phyloP scores from a whole-genome alignment of 2,329 filamentous ascomycete genomes.

The Teratosphaeria nubilosa region DNA sequence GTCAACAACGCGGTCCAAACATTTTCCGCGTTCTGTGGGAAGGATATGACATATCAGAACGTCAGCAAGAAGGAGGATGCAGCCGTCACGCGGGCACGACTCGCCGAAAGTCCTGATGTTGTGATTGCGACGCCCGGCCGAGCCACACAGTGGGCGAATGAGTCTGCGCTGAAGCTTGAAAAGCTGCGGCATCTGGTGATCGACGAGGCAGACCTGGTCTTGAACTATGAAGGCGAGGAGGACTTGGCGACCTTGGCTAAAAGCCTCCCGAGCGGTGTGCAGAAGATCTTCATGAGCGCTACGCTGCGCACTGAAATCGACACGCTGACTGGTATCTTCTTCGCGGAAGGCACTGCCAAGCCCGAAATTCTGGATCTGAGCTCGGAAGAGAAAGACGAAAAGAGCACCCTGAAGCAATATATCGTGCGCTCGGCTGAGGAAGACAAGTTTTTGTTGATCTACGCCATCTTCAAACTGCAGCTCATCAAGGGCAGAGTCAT shows the following conservation, averaged over 20 bases:
- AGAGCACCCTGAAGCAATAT: slow-evolving; percentile 70
- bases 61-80: slow-evolving; percentile 85
- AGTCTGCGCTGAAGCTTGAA: slow-evolving; percentile 58
- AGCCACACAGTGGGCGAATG: slow-evolving; percentile 67
- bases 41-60: slow-evolving; percentile 73
- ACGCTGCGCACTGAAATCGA: slow-evolving; percentile 84
- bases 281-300: slow-evolving; percentile 88
- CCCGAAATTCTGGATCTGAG: slow-evolving; percentile 74
- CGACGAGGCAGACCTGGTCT: slow-evolving; percentile 86
- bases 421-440: slow-evolving; percentile 90
- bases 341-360: slow-evolving; percentile 43
- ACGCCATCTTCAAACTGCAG: slow-evolving; percentile 91
- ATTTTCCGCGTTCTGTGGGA: slow-evolving; percentile 73
- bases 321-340: slow-evolving; percentile 74
- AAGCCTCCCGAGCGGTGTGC: slow-evolving; percentile 70
- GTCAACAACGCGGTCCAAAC: slow-evolving; percentile 68
- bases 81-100: slow-evolving; percentile 73
- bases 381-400: slow-evolving; percentile 51
- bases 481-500: slow-evolving; percentile 88
- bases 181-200: slow-evolving; percentile 70
- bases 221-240: slow-evolving; percentile 89
- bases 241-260: slow-evolving; percentile 73
- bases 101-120: slow-evolving; percentile 78
- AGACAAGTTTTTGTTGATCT: slow-evolving; percentile 87
- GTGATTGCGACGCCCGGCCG: slow-evolving; percentile 85